Evolutionary conservation across 345 rosid species (phyloP).

Genomic region (Acer saccharum): DNA sequence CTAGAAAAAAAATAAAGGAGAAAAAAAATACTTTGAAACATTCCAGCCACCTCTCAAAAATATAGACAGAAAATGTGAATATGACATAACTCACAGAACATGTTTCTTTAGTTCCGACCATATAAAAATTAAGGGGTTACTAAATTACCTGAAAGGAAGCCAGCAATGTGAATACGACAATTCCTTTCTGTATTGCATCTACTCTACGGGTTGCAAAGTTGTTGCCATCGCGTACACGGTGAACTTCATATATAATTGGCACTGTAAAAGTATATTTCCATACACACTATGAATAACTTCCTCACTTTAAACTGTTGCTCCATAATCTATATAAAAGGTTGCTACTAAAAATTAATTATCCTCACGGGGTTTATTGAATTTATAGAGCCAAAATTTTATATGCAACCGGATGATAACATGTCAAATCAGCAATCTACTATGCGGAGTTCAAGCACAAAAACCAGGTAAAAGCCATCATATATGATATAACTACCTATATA

Average conservation of each 20-base stretch:
- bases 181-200: constrained; percentile 92
- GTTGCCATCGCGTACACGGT: constrained; percentile 88
- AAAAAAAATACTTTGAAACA: no score
- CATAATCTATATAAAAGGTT: not conserved
- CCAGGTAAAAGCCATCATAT: not conserved
- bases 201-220: constrained; percentile 91
- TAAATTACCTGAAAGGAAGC: constrained; percentile 87
- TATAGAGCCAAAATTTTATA: not conserved
- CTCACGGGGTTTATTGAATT: not conserved
- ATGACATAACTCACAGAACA: not conserved
- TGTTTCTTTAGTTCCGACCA: not conserved
- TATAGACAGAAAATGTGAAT: not conserved
- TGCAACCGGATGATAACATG: not conserved
- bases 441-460: constrained; percentile 13
- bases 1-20: no score
- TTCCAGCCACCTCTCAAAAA: no score
- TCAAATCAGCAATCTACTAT: not conserved
- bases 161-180: constrained; percentile 68
- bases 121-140: constrained; percentile 16
- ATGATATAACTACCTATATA: not conserved
- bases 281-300: not conserved
- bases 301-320: not conserved
- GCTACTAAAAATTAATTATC: not conserved
- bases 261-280: constrained; percentile 46
- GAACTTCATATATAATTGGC: constrained; percentile 79